These are phyloP conservation scores for Coemansia sp. DNA, from an alignment of 192 early-diverging fungal species.

Conservation along the genomic window DNA sequence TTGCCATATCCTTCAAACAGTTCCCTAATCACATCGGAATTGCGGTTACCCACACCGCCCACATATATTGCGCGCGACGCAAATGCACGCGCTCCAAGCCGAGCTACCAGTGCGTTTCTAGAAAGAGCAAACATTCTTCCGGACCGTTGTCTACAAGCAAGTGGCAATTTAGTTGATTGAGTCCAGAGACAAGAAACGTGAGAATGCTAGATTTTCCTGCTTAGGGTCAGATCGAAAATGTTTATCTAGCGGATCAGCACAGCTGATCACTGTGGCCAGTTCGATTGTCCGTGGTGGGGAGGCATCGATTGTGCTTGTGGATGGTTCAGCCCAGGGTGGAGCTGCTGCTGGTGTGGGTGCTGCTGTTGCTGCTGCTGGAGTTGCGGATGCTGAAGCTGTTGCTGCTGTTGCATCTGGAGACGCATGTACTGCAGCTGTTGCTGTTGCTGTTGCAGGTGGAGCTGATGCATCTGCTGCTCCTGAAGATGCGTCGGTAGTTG, in stretches of 20 bases:
- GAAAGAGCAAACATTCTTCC: slow-evolving; percentile 24
- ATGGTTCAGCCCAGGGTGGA: slow-evolving; percentile 21
- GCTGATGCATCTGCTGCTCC: slow-evolving; percentile 42
- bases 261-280: slow-evolving; percentile 12
- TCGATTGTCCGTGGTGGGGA: slow-evolving; percentile 17
- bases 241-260: not conserved
- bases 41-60: slow-evolving; percentile 12
- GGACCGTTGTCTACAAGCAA: not conserved
- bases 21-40: slow-evolving; percentile 12
- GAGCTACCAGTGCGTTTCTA: slow-evolving; percentile 6
- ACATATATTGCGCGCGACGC: slow-evolving; percentile 31
- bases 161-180: not conserved
- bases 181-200: not conserved
- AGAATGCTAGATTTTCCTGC: not conserved
- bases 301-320: slow-evolving; percentile 14
- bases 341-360: slow-evolving; percentile 27
- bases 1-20: slow-evolving; percentile 31
- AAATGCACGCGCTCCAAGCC: slow-evolving; percentile 21
- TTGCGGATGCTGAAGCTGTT: slow-evolving; percentile 22
- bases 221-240: not conserved
- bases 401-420: slow-evolving; percentile 23
- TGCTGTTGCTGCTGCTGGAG: slow-evolving; percentile 27
- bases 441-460: slow-evolving; percentile 33
- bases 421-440: slow-evolving; percentile 21
- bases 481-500: slow-evolving; percentile 29